Percentiles rank a stretch among this genome's conserved stretches.
phyloP scores from a whole-genome alignment of 163 green algal genomes.

The Smithsoniella earleae region DNA sequence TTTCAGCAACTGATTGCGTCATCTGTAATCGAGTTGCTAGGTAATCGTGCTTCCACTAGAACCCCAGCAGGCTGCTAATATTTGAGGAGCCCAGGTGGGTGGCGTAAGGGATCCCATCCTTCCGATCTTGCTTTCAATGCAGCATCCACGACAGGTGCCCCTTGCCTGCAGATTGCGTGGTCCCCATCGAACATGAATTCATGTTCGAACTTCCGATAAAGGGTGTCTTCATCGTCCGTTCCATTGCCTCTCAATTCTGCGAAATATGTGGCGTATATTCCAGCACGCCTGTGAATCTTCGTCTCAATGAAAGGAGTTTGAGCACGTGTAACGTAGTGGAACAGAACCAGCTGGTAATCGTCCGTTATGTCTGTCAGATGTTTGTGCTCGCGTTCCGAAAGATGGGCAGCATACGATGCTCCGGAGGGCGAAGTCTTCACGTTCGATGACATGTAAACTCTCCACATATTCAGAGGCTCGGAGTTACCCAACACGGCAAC shows the following conservation, averaged over 20 bases:
- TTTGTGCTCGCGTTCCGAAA: background rate
- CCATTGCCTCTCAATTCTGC: background rate
- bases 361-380: background rate
- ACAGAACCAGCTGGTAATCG: conserved; percentile 27
- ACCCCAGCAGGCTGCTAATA: too few species aligned
- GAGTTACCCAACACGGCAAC: conserved; percentile 15
- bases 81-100: too few species aligned
- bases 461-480: conserved; percentile 19
- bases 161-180: conserved; percentile 16
- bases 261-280: conserved; percentile 6
- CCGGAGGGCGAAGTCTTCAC: background rate
- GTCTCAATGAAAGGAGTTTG: conserved; percentile 1
- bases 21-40: too few species aligned
- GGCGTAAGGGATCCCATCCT: too few species aligned
- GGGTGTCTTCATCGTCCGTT: background rate
- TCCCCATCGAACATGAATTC: conserved; percentile 19
- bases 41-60: too few species aligned
- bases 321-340: conserved; percentile 18
- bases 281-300: conserved; percentile 14
- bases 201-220: conserved; percentile 12
- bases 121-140: too few species aligned
- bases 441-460: background rate
- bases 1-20: too few species aligned
- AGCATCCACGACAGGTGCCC: background rate
- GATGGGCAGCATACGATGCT: background rate